Base-by-base conservation (phyloP, 179 eudicot genomes). In the Beta lomatogona region DNA sequence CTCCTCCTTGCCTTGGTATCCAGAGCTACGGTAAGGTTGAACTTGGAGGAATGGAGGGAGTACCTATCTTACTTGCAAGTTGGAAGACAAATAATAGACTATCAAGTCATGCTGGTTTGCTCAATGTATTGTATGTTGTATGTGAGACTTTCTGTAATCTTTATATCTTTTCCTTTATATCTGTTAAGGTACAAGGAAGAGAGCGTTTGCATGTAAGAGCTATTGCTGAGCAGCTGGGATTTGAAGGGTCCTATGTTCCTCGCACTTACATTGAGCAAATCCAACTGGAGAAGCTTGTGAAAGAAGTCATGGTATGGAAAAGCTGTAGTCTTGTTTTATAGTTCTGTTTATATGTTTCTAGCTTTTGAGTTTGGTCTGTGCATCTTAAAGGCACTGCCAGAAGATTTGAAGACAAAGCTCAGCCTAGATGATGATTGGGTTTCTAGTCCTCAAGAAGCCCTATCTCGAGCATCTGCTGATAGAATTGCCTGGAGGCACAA, bases 181-280 rank as follows among this genome's bases (percentile, higher is more conserved):
- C 14, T 41, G 21, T 44, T 21, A 73, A 85, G 87, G 84, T 93
- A 78, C 97, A 91, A 91, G 98, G 98, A 77, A 92, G 86, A 90
- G 97, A 94, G 58, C 94, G 97, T 66, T 82, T 83, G 73, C 71
- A 87, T 76, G 98, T 94, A 52, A 90, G 90, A 82, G 18, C 48
- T 83, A 86, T 85, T 67, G 97, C 98, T 1, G 92, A 92, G 77
- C 89, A 93, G 85, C 91, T 94, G 85, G 97, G 88, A 52, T 87
- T 93, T 88, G 97, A 94, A 46, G 98, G 98, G 48, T 85, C 98
- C 52, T 94, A 92, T 81, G 84, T 89, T 81, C 96, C 98, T 46
- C 97, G 94, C 48, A 92, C 98, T 36, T 94, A 92, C 79, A 93
- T 94, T 50, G 94, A 94, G 84, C 94, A 94, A 83, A 92, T 94